Evolutionary conservation across 1,284 basidiomycete genomes (phyloP), one percentile per base, ranked within the genome.

Genomic region (Cystobasidium slooffiae): DNA sequence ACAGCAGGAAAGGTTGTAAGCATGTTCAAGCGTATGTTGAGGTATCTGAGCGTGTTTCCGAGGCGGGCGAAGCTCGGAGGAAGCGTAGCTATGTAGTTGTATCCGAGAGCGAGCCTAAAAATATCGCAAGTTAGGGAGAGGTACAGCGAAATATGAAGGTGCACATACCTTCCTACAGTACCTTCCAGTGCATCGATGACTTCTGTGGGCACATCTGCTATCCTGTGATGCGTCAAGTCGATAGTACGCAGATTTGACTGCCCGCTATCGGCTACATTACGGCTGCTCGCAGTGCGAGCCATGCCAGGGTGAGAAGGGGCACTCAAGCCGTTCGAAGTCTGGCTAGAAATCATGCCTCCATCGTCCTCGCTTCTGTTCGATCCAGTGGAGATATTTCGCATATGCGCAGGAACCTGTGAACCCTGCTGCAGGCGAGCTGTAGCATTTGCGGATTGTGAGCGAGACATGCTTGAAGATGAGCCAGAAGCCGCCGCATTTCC

Each of bases 1-100:
- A 93, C 91, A 76, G 90, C 87, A 10, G 96, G 96, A 79, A 99
- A 93, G 18, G 87, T 85, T 0, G 89, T 86, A 80, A 99, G 90
- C 72, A 86, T 87, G 81, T 98, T 98, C 79, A 90, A 90, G 83
- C 92, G 92, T 75, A 99, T 87, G 82, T 97, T 98, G 72, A 99
- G 87, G 82, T 99, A 99, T 76, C 95, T 86, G 64, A 99, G 85
- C 76, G 88, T 88, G 74, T 87, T 87, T 10, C 79, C 79, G 61
- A 98, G 84, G 49, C 89, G 85, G 16, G 87, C 87, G 81, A 98
- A 96, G 41, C 90, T 88, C 77, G 87, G 86, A 18, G 94, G 93
- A 64, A 99, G 87, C 0, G 88, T 89, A 46, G 89, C 86, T 51
- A 99, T 86, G 58, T 88, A 87, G 82, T 99, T 99, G 82, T 92